Evolutionary conservation across 169 alveolate genomes (phyloP).

Genomic region (Cystoisospora suis): DNA sequence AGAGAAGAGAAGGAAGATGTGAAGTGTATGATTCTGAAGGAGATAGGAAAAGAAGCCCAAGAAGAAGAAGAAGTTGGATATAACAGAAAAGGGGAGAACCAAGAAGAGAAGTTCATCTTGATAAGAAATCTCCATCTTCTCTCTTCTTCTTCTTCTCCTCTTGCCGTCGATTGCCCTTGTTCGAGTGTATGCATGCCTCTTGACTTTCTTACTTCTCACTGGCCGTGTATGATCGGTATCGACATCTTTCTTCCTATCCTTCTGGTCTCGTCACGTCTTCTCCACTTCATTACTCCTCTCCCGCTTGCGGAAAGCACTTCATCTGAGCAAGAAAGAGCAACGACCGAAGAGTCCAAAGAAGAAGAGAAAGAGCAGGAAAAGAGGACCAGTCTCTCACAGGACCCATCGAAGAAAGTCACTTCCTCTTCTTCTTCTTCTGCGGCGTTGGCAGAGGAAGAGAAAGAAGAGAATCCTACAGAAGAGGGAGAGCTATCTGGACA

Average conservation of each 20-base stretch:
- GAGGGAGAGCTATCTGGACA: no score
- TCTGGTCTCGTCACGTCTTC: not conserved
- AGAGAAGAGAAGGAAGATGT: no score
- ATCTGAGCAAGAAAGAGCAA: not conserved
- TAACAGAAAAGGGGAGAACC: not conserved
- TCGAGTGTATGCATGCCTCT: no score
- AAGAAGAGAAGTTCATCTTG: not conserved
- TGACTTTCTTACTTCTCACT: not conserved
- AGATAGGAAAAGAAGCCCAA: no score
- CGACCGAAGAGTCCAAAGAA: not conserved
- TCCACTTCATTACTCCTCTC: not conserved
- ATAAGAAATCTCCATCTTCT: not conserved
- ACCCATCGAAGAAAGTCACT: not conserved
- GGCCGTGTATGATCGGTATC: slow-evolving; percentile 12
- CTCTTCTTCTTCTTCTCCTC: no score
- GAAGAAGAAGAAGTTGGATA: no score
- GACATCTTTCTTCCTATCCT: not conserved
- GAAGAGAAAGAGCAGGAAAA: no score
- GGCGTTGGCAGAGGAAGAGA: not conserved
- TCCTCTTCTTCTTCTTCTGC: not conserved
- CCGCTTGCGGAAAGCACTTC: not conserved
- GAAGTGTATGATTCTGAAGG: no score
- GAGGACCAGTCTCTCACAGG: no score
- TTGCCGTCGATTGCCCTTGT: no score
- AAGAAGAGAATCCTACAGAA: no score